phyloP scores from a whole-genome alignment of 2,329 filamentous ascomycete genomes.

The Pezicula radicicola region DNA sequence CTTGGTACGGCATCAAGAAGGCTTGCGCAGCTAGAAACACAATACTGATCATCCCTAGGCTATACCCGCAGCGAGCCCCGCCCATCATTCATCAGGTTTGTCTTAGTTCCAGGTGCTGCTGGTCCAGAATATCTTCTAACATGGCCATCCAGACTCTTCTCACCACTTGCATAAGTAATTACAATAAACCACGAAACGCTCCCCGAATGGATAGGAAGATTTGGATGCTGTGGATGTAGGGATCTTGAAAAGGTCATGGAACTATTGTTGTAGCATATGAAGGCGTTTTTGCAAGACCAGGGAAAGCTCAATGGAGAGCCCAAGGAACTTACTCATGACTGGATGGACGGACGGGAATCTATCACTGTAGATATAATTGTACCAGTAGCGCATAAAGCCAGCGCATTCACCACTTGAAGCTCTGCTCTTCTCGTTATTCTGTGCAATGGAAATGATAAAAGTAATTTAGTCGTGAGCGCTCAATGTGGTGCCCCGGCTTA shows the following conservation, averaged over 20 bases:
- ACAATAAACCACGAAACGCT: background rate
- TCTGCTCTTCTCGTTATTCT: background rate
- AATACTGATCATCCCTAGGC: conserved; percentile 47
- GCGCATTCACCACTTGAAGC: conserved; percentile 24
- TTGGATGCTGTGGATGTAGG: background rate
- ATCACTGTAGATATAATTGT: conserved; percentile 21
- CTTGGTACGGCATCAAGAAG: conserved; percentile 61
- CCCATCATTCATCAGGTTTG: conserved; percentile 72
- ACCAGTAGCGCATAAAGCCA: conserved; percentile 17
- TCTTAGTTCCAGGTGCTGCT: conserved; percentile 39
- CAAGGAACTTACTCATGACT: conserved; percentile 3
- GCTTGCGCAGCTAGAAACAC: background rate
- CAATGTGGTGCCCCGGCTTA: conserved; percentile 11
- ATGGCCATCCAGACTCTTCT: conserved; percentile 48
- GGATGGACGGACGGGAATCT: conserved; percentile 9
- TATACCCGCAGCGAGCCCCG: conserved; percentile 93
- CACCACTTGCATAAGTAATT: conserved; percentile 54
- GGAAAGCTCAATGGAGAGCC: conserved; percentile 2
- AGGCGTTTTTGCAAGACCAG: conserved; percentile 21
- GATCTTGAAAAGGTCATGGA: conserved; percentile 1
- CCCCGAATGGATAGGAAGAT: background rate
- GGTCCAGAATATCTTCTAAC: conserved; percentile 18
- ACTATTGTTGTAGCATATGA: conserved; percentile 21
- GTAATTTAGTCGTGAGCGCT: background rate
- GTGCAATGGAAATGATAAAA: background rate